These are phyloP conservation scores for Xylariaceae sp. DNA, from an alignment of 2,329 filamentous ascomycete species.

Conservation along the genomic window DNA sequence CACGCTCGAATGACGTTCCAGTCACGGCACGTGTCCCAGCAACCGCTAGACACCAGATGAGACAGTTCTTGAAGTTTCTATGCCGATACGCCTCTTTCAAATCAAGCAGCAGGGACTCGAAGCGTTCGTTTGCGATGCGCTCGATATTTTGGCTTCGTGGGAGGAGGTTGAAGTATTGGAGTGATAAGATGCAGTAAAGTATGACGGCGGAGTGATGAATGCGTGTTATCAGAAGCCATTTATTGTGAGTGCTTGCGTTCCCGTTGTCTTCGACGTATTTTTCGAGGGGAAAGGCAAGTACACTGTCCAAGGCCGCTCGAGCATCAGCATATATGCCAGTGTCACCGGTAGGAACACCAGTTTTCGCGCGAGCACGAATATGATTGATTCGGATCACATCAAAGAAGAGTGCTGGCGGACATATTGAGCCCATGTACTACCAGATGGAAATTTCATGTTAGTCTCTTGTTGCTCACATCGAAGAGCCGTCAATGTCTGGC, in stretches of 20 bases:
- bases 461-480: no score
- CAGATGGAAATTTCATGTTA: no score
- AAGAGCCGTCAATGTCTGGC: no score
- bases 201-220: slow-evolving; percentile 30
- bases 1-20: slow-evolving; percentile 20
- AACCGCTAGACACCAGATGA: slow-evolving; percentile 33
- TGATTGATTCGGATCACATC: slow-evolving; percentile 12
- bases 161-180: slow-evolving; percentile 27
- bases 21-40: slow-evolving; percentile 27
- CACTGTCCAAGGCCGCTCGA: slow-evolving; percentile 17
- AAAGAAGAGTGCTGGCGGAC: slow-evolving; percentile 8
- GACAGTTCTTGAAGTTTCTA: slow-evolving; percentile 18
- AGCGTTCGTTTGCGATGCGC: slow-evolving; percentile 5
- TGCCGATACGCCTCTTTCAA: slow-evolving; percentile 20
- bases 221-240: slow-evolving; percentile 29
- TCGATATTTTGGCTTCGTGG: slow-evolving; percentile 9
- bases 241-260: slow-evolving; percentile 10
- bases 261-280: slow-evolving; percentile 22
- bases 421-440: slow-evolving; percentile 16
- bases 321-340: slow-evolving; percentile 8
- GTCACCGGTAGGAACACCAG: neutral
- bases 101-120: slow-evolving; percentile 20
- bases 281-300: slow-evolving; percentile 28
- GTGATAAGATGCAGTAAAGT: slow-evolving; percentile 25
- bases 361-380: slow-evolving; percentile 7